These are phyloP conservation scores for Pseudozyma flocculosa DNA, from an alignment of 1,284 basidiomycete genomes.

Conservation along the genomic window DNA sequence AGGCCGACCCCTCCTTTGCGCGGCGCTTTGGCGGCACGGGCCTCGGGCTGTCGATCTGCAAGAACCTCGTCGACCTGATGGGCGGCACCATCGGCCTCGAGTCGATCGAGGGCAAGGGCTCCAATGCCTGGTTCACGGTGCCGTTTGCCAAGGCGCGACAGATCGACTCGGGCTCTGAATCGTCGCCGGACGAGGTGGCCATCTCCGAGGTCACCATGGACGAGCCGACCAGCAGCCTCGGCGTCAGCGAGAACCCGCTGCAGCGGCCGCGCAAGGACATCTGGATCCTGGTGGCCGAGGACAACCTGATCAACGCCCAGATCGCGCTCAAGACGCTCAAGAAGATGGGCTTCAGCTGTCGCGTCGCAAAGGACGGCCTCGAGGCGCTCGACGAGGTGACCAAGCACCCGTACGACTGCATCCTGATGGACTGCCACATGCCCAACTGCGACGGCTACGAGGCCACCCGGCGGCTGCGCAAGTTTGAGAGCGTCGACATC, in stretches of 20 bases:
- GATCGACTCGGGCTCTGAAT: conserved; percentile 17
- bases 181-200: conserved; percentile 20
- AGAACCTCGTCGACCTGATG: conserved; percentile 51
- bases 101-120: conserved; percentile 51
- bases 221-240: conserved; percentile 32
- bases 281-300: conserved; percentile 54
- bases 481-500: conserved; percentile 39
- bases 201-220: conserved; percentile 26
- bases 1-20: conserved; percentile 51
- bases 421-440: conserved; percentile 49
- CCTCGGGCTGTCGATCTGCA: conserved; percentile 50
- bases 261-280: conserved; percentile 46
- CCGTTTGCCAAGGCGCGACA: conserved; percentile 41
- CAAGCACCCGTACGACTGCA: conserved; percentile 45
- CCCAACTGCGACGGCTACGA: conserved; percentile 53
- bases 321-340: conserved; percentile 51
- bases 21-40: conserved; percentile 52
- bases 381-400: conserved; percentile 43
- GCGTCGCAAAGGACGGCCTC: conserved; percentile 49
- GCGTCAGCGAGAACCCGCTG: conserved; percentile 39
- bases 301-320: conserved; percentile 53
- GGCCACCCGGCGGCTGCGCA: conserved; percentile 42
- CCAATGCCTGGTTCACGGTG: conserved; percentile 50
- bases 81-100: conserved; percentile 49
- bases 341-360: conserved; percentile 55